Base-by-base conservation (phyloP, 2,329 filamentous ascomycete genomes). In the Aspergillus neotritici region DNA sequence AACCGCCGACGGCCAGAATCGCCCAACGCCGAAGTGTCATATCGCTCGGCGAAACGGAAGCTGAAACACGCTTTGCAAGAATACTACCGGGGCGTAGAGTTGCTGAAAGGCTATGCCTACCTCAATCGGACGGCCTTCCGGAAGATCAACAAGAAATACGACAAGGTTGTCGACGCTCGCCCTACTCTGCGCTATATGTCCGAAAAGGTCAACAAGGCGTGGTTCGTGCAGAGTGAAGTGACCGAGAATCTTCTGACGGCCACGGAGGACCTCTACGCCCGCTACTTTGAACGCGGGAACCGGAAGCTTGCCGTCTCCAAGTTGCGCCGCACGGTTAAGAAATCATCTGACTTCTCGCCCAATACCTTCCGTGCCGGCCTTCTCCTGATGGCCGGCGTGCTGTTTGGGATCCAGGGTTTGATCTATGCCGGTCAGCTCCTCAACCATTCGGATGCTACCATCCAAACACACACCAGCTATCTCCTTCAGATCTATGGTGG, bases 131-230 rank as follows among this genome's bases (percentile, higher is more conserved):
- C 88, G 0, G 93, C 89, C 0, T 97, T 97, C 60, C 83, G 90
- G 28, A 98, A 98, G 66, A 88, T 98, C 61, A 96, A 94, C 69
- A 98, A 98, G 66, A 98, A 98, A 67, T 97, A 94, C 63, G 90
- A 97, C 74, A 98, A 97, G 69, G 81, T 85, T 2, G 81, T 89
- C 44, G 80, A 89, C 55, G 84, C 88, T 32, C 79, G 84, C 9
- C 87, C 87, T 0, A 78, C 84, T 0, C 78, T 86, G 60, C 79
- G 84, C 21, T 97, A 91, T 65, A 86, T 96, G 79, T 84, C 83
- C 28, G 90, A 96, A 55, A 91, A 91, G 61, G 89, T 98, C 55
- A 91, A 87, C 69, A 83, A 84, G 50, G 79, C 90, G 1, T 88
- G 87, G 77, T 98, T 98, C 58, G 91, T 96, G 32, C 84, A 87